Percentiles rank a stretch among this genome's conserved stretches.
Conservation (phyloP, 2,329 filamentous ascomycete genomes). For the Apiospora arundinis region DNA sequence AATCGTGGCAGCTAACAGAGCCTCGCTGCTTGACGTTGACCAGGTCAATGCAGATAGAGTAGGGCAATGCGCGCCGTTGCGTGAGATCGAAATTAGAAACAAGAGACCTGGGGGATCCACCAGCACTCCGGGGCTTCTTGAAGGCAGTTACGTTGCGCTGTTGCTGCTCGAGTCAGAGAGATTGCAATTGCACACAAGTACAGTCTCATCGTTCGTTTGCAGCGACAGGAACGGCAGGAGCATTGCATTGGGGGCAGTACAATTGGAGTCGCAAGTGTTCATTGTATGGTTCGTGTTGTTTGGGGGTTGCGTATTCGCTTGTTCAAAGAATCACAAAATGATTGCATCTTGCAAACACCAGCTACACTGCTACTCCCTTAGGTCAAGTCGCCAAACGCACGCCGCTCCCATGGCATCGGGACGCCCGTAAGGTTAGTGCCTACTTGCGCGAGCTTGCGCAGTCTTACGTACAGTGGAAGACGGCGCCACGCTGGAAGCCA, state of each 20-base stretch:
- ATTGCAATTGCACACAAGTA: background rate
- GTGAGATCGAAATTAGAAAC: background rate
- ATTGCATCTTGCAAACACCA: background rate
- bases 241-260: background rate
- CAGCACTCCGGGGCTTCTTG: background rate
- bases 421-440: background rate
- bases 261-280: too few relatives aligned
- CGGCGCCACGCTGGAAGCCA: background rate
- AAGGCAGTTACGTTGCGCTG: background rate
- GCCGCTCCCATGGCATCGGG: slow-evolving; percentile 7
- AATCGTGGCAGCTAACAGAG: background rate
- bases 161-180: background rate
- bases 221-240: background rate
- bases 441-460: background rate
- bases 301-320: background rate
- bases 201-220: background rate
- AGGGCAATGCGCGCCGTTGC: slow-evolving; percentile 1
- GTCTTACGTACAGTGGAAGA: background rate
- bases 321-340: background rate
- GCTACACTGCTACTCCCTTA: background rate
- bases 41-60: slow-evolving; percentile 3
- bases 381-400: background rate
- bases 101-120: background rate
- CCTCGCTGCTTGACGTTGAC: background rate
- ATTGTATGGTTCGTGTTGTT: background rate